A percentile compares a stretch with the other conserved stretches of the same genome.
phyloP scores from a whole-genome alignment of 2,329 filamentous ascomycete species.

The Hymenoscyphus scutula region DNA sequence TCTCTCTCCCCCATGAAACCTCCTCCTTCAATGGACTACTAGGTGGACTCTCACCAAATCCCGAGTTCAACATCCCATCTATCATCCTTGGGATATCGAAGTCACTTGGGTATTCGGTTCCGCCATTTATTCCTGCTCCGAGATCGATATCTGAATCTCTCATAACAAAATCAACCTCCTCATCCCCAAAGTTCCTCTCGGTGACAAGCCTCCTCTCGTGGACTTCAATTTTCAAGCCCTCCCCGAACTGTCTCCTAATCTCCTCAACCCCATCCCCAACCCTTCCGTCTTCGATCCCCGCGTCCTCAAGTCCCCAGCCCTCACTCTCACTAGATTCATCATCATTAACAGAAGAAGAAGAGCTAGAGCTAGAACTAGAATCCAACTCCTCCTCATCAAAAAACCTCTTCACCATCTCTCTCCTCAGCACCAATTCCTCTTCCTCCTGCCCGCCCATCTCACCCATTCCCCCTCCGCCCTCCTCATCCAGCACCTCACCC shows the following conservation, averaged over 20 bases:
- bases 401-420: background rate
- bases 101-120: too few relatives aligned
- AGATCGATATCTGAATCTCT: too few relatives aligned
- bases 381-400: background rate
- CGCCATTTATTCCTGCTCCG: too few relatives aligned
- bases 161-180: too few relatives aligned
- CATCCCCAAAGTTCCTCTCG: too few relatives aligned
- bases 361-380: background rate
- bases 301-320: background rate
- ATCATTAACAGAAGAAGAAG: background rate
- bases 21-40: constrained; percentile 21
- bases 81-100: too few relatives aligned
- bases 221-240: background rate
- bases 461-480: background rate
- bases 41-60: background rate
- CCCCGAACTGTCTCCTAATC: background rate
- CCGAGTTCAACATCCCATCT: too few relatives aligned
- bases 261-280: background rate
- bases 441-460: background rate
- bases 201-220: too few relatives aligned
- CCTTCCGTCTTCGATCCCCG: background rate
- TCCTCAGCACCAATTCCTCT: background rate
- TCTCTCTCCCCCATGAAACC: constrained; percentile 7
- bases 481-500: constrained; percentile 1
- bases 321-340: background rate